Evolutionary conservation across 2,329 filamentous ascomycete genomes (phyloP).

Genomic region (Penicillium sp.): DNA sequence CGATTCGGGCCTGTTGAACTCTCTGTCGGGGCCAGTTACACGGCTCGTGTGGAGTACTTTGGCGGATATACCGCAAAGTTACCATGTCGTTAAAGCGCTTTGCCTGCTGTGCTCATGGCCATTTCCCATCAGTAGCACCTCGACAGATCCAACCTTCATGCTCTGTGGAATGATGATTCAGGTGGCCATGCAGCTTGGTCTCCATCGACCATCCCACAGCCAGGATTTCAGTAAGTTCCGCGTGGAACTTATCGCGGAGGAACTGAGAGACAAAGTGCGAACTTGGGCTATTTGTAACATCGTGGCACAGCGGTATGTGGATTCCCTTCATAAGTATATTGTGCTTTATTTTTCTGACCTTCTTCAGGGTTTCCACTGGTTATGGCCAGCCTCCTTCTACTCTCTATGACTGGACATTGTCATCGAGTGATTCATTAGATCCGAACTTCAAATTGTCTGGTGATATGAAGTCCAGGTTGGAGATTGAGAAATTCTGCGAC

Average conservation of each 20-base stretch:
- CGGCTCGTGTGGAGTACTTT: constrained; percentile 63
- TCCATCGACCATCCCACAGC: constrained; percentile 64
- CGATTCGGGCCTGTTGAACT: constrained; percentile 56
- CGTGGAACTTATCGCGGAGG: constrained; percentile 58
- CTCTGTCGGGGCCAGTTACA: constrained; percentile 52
- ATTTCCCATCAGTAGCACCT: constrained; percentile 62
- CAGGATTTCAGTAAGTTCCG: constrained; percentile 56
- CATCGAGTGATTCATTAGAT: constrained; percentile 44
- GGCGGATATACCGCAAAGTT: constrained; percentile 61
- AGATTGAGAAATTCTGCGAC: constrained; percentile 60
- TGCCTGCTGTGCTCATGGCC: constrained; percentile 66
- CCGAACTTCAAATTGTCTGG: constrained; percentile 51
- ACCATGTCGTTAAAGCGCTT: constrained; percentile 64
- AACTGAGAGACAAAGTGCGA: constrained; percentile 62
- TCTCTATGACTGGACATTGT: constrained; percentile 59
- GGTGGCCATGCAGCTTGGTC: constrained; percentile 65
- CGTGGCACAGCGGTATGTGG: constrained; percentile 61
- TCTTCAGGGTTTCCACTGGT: constrained; percentile 60
- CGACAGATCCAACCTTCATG: constrained; percentile 65
- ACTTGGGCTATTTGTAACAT: constrained; percentile 70
- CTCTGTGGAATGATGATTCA: constrained; percentile 67
- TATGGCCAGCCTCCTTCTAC: constrained; percentile 66
- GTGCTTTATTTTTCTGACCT: constrained; percentile 3
- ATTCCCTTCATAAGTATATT: background rate
- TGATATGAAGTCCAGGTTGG: constrained; percentile 52